Evolutionary conservation across 129 eudicot genomes (phyloP), one percentile per base, ranked within the genome.

Genomic region (Chrysanthemum makinoi): DNA sequence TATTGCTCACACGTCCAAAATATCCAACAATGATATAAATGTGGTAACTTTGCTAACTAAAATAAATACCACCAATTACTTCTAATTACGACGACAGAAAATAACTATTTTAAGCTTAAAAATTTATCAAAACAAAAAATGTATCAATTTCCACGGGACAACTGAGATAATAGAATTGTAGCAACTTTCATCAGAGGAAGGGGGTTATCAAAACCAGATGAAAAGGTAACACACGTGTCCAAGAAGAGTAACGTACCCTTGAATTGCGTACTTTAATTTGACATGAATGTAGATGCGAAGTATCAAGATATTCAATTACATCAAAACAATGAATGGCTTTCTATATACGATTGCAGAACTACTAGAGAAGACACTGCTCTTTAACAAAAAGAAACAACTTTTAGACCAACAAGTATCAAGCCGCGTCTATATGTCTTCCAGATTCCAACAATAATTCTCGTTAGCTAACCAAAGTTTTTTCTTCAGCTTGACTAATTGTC

Each of bases 401-500:
- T 35, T 35, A 7, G 44, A 35, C 35, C 35, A 30, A 35, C 10
- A 35, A 35, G 44, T 35, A 35, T 3, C 44, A 5, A 35, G 44
- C 6, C 9, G 44, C 44, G 44, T 35, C 44, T 35, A 5, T 58
- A n/a, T 60, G 3, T 30, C 20, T 55, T 33, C 35, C 35, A 35
- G 6, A 11, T 43, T 26, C 55, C 6, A 17, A 47, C 48, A 39
- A 44, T 56, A 26, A 26, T 14, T 72, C 14, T 72, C 35, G 39
- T 44, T 6, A 24, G 56, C 19, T 14, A 73, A 64, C 78, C 78
- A 46, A 74, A 55, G 19, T 15, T 46, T 64, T 63, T 49, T 15
- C 35, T 74, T 39, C 69, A 20, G 64, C 15, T 73, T 30, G 70
- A 30, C 44, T 35, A 35, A 35, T 35, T 35, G 44, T 35, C 44